Evolutionary conservation across 2,329 filamentous ascomycete genomes (phyloP).

Genomic region (Alternaria consortialis): DNA sequence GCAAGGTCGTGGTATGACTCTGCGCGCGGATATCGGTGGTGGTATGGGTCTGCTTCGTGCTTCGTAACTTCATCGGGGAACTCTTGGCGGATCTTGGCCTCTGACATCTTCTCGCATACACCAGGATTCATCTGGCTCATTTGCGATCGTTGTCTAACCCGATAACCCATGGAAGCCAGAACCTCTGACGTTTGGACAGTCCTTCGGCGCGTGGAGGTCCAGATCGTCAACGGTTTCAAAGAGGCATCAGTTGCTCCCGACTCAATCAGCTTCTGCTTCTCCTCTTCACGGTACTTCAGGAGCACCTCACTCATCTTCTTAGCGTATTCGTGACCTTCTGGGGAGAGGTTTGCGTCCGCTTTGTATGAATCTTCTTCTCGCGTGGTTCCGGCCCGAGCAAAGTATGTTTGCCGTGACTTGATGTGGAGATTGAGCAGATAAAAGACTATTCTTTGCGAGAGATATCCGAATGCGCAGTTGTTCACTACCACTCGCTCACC

Average conservation of each 20-base stretch:
- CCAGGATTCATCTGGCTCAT: constrained; percentile 98
- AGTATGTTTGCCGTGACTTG: constrained; percentile 93
- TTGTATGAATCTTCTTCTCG: constrained; percentile 92
- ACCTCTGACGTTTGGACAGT: constrained; percentile 90
- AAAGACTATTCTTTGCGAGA: constrained; percentile 97
- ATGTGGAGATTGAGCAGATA: constrained; percentile 98
- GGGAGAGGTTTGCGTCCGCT: constrained; percentile 83
- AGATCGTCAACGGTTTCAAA: constrained; percentile 83
- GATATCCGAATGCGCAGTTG: constrained; percentile 94
- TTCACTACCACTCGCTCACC: constrained; percentile 94
- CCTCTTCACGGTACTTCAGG: constrained; percentile 82
- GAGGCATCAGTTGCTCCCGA: constrained; percentile 73
- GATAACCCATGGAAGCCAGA: constrained; percentile 81
- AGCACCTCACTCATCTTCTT: constrained; percentile 75
- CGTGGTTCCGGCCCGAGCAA: constrained; percentile 85
- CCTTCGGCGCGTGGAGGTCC: constrained; percentile 91
- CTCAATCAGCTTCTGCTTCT: constrained; percentile 74
- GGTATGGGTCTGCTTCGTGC: constrained; percentile 94
- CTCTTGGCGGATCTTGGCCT: constrained; percentile 78
- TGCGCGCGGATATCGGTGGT: constrained; percentile 93
- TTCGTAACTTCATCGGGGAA: constrained; percentile 93
- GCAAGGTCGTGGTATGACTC: constrained; percentile 99
- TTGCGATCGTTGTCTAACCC: constrained; percentile 89
- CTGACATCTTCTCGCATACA: constrained; percentile 92
- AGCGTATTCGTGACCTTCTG: constrained; percentile 81